phyloP scores from a whole-genome alignment of 2,329 filamentous ascomycete genomes.

The Aspergillus neoniger region DNA sequence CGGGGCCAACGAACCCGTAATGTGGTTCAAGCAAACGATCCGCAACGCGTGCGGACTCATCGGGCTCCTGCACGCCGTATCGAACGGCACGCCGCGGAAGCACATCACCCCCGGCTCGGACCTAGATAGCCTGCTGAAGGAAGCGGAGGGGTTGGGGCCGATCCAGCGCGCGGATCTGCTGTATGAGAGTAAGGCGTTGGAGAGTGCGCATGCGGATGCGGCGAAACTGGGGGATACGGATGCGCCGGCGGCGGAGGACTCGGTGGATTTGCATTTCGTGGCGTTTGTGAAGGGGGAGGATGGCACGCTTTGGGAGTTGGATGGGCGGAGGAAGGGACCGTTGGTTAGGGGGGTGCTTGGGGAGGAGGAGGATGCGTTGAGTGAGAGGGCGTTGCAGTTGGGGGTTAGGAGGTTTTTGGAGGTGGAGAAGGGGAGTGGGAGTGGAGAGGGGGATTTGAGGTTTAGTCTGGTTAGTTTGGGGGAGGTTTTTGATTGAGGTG shows the following conservation, averaged over 20 bases:
- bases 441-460: slow-evolving; percentile 55
- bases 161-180: slow-evolving; percentile 69
- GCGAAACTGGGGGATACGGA: slow-evolving; percentile 75
- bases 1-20: slow-evolving; percentile 70
- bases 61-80: slow-evolving; percentile 78
- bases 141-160: slow-evolving; percentile 71
- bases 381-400: slow-evolving; percentile 70
- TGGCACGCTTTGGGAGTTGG: slow-evolving; percentile 77
- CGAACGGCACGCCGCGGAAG: slow-evolving; percentile 70
- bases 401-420: slow-evolving; percentile 65
- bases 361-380: slow-evolving; percentile 69
- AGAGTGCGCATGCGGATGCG: slow-evolving; percentile 74
- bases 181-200: slow-evolving; percentile 74
- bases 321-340: slow-evolving; percentile 73
- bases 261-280: slow-evolving; percentile 93
- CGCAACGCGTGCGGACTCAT: slow-evolving; percentile 91
- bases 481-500: slow-evolving; percentile 52
- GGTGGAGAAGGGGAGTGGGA: slow-evolving; percentile 58
- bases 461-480: slow-evolving; percentile 66
- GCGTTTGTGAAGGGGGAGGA: slow-evolving; percentile 81
- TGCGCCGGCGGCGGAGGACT: slow-evolving; percentile 75
- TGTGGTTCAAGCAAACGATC: slow-evolving; percentile 97
- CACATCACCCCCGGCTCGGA: slow-evolving; percentile 58
- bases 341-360: slow-evolving; percentile 65
- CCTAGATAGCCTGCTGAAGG: slow-evolving; percentile 60